Conservation (phyloP, 495 filamentous ascomycete species). For the Neurospora sp. region DNA sequence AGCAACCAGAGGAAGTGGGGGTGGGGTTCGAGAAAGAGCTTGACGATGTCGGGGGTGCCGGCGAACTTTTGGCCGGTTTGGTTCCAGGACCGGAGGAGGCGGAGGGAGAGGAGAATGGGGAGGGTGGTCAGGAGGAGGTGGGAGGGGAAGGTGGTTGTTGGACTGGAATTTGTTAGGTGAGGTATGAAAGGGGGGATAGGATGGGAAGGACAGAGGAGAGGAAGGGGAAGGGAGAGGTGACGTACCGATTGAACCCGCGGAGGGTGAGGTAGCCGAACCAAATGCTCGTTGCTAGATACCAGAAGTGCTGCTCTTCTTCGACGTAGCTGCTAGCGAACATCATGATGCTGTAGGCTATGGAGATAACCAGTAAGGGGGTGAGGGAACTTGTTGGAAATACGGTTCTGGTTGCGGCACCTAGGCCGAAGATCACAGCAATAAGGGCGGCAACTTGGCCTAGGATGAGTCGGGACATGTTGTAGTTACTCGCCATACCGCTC, state of each 20-base stretch:
- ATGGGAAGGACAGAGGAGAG: background rate
- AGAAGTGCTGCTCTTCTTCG: slow-evolving; percentile 97
- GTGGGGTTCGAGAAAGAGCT: slow-evolving; percentile 51
- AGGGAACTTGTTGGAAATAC: background rate
- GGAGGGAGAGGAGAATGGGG: slow-evolving; percentile 38
- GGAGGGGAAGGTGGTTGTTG: background rate
- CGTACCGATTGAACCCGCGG: slow-evolving; percentile 30
- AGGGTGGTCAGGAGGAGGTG: slow-evolving; percentile 9
- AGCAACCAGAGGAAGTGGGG: slow-evolving; percentile 64
- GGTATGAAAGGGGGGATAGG: background rate
- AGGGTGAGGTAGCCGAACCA: slow-evolving; percentile 63
- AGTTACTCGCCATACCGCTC: slow-evolving; percentile 85
- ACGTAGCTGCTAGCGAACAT: slow-evolving; percentile 98
- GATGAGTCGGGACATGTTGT: slow-evolving; percentile 49
- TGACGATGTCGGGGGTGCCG: slow-evolving; percentile 76
- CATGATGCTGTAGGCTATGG: slow-evolving; percentile 62
- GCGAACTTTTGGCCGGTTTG: slow-evolving; percentile 94
- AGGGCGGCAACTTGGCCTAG: slow-evolving; percentile 22
- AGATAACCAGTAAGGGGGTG: slow-evolving; percentile 15
- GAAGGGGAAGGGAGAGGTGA: background rate
- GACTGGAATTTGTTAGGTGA: background rate
- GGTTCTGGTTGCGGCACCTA: slow-evolving; percentile 9
- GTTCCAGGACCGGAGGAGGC: slow-evolving; percentile 75
- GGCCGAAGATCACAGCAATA: slow-evolving; percentile 14
- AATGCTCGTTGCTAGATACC: slow-evolving; percentile 80